These are phyloP conservation scores for Misopates orontium DNA, from an alignment of 257 asterid species.

Conservation along the genomic window DNA sequence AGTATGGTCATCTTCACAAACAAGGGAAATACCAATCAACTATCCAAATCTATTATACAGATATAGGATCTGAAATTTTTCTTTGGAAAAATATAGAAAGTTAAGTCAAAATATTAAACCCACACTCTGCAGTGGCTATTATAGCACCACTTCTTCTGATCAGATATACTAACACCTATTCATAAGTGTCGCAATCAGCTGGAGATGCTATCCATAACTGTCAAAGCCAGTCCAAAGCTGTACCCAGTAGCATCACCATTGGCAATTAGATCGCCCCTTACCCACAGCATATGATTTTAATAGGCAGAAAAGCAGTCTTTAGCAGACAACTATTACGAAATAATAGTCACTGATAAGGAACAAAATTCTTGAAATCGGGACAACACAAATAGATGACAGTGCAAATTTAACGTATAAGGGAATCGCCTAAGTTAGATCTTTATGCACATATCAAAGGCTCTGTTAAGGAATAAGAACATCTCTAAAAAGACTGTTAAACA, in stretches of 20 bases:
- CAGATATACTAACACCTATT: not conserved
- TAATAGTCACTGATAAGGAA: not conserved
- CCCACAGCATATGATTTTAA: slow-evolving; percentile 1
- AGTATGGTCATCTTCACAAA: not conserved
- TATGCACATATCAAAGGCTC: slow-evolving; percentile 15
- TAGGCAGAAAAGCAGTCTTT: not conserved
- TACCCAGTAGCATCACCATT: not conserved
- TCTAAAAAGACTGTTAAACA: slow-evolving; percentile 11
- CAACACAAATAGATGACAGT: not conserved
- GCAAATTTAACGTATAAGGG: not conserved
- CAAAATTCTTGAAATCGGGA: not conserved
- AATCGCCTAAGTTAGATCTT: not conserved
- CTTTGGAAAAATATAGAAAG: not conserved
- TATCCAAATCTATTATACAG: not conserved
- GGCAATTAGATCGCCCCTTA: not conserved
- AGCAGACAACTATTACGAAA: not conserved
- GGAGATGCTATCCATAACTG: not conserved
- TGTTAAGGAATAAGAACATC: slow-evolving; percentile 9
- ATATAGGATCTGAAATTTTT: not conserved
- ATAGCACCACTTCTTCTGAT: not conserved
- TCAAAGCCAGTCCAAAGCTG: not conserved
- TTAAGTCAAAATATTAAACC: not conserved
- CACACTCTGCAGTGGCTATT: not conserved
- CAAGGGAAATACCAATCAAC: too few species aligned
- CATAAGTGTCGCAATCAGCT: not conserved